Conservation (phyloP, 1,284 basidiomycete genomes). For the Erythrobasidium hasegawianum region DNA sequence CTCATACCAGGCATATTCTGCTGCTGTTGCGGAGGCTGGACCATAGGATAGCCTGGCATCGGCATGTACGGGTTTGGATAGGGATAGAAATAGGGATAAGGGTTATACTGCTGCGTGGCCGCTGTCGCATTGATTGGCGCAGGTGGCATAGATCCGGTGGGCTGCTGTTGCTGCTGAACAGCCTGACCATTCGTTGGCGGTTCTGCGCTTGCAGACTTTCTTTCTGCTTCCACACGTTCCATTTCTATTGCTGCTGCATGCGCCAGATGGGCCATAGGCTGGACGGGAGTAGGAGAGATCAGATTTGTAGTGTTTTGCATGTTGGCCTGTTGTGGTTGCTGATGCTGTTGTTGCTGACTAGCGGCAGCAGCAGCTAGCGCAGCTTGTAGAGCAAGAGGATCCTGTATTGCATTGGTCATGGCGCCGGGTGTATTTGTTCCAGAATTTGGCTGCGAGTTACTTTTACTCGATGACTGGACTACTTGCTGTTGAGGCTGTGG, state of each 20-base stretch:
- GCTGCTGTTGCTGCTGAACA: not conserved
- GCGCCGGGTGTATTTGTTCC: not conserved
- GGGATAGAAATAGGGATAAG: slow-evolving; percentile 30
- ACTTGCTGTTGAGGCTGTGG: slow-evolving; percentile 6
- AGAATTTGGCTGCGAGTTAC: not conserved
- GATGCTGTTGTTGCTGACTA: not conserved
- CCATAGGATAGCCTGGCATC: slow-evolving; percentile 29
- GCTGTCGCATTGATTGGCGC: not conserved
- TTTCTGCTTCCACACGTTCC: slow-evolving; percentile 28
- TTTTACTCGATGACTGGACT: not conserved
- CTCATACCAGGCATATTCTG: slow-evolving; percentile 27
- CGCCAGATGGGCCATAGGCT: slow-evolving; percentile 35
- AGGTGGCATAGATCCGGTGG: not conserved
- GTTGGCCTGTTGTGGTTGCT: not conserved
- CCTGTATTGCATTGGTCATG: not conserved
- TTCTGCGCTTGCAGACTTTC: slow-evolving; percentile 10
- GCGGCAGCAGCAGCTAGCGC: too few relatives aligned
- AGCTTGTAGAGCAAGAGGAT: not conserved
- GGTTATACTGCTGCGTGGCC: not conserved
- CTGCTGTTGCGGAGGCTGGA: slow-evolving; percentile 13
- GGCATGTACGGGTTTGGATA: slow-evolving; percentile 27
- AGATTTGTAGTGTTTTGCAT: not conserved
- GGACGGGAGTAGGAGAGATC: slow-evolving; percentile 24
- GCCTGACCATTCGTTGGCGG: not conserved
- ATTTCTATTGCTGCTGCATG: slow-evolving; percentile 36